A percentile compares a stretch with the other conserved stretches of the same genome.
phyloP scores from a whole-genome alignment of 2,329 filamentous ascomycete genomes.

The Pseudogymnoascus sp. region DNA sequence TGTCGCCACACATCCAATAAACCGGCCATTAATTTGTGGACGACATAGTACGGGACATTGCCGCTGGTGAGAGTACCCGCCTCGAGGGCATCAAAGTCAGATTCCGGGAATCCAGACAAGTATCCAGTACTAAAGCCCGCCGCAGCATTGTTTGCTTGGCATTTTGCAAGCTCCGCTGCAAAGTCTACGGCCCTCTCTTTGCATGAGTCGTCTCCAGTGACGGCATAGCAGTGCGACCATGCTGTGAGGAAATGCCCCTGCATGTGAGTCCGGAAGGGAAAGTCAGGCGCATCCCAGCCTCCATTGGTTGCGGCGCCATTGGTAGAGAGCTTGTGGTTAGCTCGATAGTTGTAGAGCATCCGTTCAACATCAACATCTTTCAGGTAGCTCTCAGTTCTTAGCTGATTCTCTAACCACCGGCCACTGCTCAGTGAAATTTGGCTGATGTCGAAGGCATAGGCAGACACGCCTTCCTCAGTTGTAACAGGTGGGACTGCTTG shows the following conservation, averaged over 20 bases:
- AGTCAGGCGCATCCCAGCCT: slow-evolving; percentile 46
- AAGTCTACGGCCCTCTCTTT: slow-evolving; percentile 36
- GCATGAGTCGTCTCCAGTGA: slow-evolving; percentile 32
- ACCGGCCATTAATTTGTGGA: slow-evolving; percentile 37
- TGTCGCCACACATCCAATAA: slow-evolving; percentile 42
- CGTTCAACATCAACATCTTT: slow-evolving; percentile 38
- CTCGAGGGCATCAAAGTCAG: slow-evolving; percentile 39
- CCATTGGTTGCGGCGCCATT: slow-evolving; percentile 38
- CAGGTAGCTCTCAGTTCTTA: slow-evolving; percentile 39
- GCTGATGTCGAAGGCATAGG: slow-evolving; percentile 31
- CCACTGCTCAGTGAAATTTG: slow-evolving; percentile 32
- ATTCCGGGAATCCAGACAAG: slow-evolving; percentile 44
- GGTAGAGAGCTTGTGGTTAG: slow-evolving; percentile 39
- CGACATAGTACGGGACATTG: slow-evolving; percentile 45
- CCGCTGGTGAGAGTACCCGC: slow-evolving; percentile 36
- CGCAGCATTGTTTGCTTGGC: slow-evolving; percentile 40
- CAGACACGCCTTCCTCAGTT: background rate
- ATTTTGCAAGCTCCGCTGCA: slow-evolving; percentile 37
- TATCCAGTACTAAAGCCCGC: slow-evolving; percentile 39
- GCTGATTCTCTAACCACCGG: slow-evolving; percentile 37
- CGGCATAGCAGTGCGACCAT: slow-evolving; percentile 42
- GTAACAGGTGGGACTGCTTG: background rate
- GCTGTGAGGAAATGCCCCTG: slow-evolving; percentile 45
- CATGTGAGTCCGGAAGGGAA: slow-evolving; percentile 43
- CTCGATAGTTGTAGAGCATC: slow-evolving; percentile 39